phyloP scores from a whole-genome alignment of 208 protist species.

The Wallacemonas collosoma region DNA sequence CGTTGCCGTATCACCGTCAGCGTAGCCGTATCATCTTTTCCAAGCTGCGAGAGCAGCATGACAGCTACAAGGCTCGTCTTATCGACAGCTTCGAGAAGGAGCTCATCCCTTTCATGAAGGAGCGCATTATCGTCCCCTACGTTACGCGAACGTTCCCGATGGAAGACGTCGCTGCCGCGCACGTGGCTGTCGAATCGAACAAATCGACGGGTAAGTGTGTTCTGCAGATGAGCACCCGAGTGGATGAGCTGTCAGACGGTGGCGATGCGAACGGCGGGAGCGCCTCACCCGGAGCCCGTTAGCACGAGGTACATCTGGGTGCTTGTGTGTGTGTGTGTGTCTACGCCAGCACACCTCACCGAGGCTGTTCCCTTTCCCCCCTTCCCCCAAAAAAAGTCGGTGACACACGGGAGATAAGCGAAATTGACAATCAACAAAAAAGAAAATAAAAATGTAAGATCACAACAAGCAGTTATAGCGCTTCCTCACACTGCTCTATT shows the following conservation, averaged over 20 bases:
- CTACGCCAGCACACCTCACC: too few relatives aligned
- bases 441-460: too few relatives aligned
- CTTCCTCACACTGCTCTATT: too few relatives aligned
- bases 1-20: conserved; percentile 54
- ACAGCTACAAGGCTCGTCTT: conserved; percentile 62
- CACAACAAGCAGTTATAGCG: too few relatives aligned
- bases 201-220: conserved; percentile 66
- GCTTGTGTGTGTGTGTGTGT: too few relatives aligned
- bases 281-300: too few relatives aligned
- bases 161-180: conserved; percentile 54
- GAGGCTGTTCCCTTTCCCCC: too few relatives aligned
- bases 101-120: conserved; percentile 58
- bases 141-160: conserved; percentile 52
- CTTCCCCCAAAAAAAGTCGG: too few relatives aligned
- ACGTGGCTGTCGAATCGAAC: conserved; percentile 56
- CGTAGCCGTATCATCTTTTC: conserved; percentile 62
- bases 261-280: neutral
- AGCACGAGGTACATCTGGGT: too few relatives aligned
- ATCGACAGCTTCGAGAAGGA: conserved; percentile 59
- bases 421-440: too few relatives aligned
- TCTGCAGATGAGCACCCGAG: conserved; percentile 24
- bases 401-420: too few relatives aligned
- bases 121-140: conserved; percentile 49
- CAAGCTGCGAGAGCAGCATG: conserved; percentile 56
- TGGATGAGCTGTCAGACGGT: neutral